Evolutionary conservation across 441 rosid genomes (phyloP).

Genomic region (Adansonia grandidieri): DNA sequence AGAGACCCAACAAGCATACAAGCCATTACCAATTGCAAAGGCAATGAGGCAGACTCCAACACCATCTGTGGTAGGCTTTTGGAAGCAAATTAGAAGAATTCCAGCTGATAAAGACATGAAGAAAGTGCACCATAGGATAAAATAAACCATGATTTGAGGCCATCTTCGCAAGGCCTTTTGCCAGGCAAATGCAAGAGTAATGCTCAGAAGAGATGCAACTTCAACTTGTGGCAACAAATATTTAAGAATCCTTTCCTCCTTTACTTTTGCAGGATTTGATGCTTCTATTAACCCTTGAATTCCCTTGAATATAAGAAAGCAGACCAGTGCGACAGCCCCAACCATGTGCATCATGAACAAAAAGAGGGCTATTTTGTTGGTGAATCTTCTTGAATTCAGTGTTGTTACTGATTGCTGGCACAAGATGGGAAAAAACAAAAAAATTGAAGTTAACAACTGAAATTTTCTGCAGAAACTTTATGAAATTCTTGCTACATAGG

Average conservation of each 20-base stretch:
- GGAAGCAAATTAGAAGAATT: conserved; percentile 86
- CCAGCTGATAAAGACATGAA: conserved; percentile 78
- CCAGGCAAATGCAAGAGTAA: conserved; percentile 83
- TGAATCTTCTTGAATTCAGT: conserved; percentile 75
- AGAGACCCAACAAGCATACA: conserved; percentile 88
- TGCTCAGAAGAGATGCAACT: conserved; percentile 77
- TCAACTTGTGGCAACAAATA: conserved; percentile 85
- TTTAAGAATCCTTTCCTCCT: conserved; percentile 61
- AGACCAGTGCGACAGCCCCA: conserved; percentile 61
- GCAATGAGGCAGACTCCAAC: conserved; percentile 75
- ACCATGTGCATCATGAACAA: conserved; percentile 71
- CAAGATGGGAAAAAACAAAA: conserved; percentile 23
- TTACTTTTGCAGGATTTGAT: conserved; percentile 49
- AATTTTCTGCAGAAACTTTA: conserved; percentile 3
- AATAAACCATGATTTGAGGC: conserved; percentile 83
- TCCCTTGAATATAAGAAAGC: conserved; percentile 85
- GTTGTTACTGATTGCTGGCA: conserved; percentile 58
- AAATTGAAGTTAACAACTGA: background rate
- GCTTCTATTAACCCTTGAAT: conserved; percentile 70
- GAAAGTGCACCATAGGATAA: conserved; percentile 82
- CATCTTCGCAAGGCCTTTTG: conserved; percentile 73
- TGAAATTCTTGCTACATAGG: background rate
- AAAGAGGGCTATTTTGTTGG: conserved; percentile 72
- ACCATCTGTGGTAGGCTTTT: conserved; percentile 75
- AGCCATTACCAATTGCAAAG: conserved; percentile 82